A percentile compares a stretch with the other conserved stretches of the same genome.
Conservation (phyloP, 179 eudicot genomes). For the Dionaea muscipula region DNA sequence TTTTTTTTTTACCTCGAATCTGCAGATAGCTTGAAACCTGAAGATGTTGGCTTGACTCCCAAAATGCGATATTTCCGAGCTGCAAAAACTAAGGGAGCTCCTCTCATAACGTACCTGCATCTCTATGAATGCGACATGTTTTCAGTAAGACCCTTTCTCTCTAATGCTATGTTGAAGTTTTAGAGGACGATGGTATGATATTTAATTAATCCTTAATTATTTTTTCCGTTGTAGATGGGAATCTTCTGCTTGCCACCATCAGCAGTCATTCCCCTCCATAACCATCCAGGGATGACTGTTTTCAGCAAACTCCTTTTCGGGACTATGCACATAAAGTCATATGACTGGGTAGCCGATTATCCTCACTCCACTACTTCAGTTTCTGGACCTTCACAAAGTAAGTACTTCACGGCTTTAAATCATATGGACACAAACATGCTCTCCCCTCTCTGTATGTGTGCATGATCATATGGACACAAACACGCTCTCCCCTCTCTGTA, state of each 20-base stretch:
- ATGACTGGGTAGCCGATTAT: constrained; percentile 44
- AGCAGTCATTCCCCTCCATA: constrained; percentile 69
- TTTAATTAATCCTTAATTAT: not conserved
- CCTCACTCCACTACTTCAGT: constrained; percentile 5
- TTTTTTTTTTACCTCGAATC: not conserved
- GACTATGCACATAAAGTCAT: constrained; percentile 68
- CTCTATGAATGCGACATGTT: constrained; percentile 55
- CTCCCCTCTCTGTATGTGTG: too few relatives aligned
- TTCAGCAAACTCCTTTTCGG: constrained; percentile 82
- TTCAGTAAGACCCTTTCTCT: constrained; percentile 41
- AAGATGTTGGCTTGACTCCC: constrained; percentile 52
- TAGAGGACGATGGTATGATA: not conserved
- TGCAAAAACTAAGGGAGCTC: constrained; percentile 18
- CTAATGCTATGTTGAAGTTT: not conserved
- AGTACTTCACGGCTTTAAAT: constrained; percentile 9
- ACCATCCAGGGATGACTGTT: constrained; percentile 91
- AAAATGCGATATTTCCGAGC: constrained; percentile 49
- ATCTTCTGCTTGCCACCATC: constrained; percentile 85
- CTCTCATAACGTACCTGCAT: constrained; percentile 52
- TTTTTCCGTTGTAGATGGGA: constrained; percentile 42
- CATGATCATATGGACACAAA: too few relatives aligned
- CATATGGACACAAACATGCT: not conserved
- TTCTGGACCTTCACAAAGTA: constrained; percentile 21
- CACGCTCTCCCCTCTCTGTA: too few relatives aligned
- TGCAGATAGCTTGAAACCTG: constrained; percentile 48